These are phyloP conservation scores for Blastocystis sp. DNA, from an alignment of 352 stramenopile species.

Conservation along the genomic window DNA sequence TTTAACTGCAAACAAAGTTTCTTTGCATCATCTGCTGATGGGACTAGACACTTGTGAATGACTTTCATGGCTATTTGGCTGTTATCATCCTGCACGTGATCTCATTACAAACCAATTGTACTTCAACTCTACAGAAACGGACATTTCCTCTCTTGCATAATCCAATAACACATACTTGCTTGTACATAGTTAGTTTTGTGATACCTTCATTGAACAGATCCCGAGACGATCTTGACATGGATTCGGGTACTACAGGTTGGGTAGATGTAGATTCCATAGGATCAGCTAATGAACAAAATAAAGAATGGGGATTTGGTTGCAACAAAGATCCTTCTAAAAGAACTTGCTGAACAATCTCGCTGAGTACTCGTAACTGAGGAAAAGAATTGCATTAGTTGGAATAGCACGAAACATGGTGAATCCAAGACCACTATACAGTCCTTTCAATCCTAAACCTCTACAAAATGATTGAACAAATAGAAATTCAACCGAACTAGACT, in stretches of 20 bases:
- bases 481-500: not conserved
- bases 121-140: constrained; percentile 15
- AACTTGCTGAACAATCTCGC: not conserved
- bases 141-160: constrained; percentile 5
- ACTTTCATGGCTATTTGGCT: constrained; percentile 31
- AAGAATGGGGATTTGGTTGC: not conserved
- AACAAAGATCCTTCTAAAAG: constrained; percentile 16
- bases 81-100: constrained; percentile 59
- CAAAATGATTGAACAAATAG: not conserved
- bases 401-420: constrained; percentile 42
- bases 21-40: not conserved
- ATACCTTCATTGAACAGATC: not conserved
- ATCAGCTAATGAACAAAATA: not conserved
- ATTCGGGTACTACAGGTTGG: not conserved
- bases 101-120: not conserved
- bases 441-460: constrained; percentile 27
- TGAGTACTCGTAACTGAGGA: constrained; percentile 52
- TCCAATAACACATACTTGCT: constrained; percentile 17
- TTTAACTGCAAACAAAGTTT: constrained; percentile 5
- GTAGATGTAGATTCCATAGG: too few species aligned
- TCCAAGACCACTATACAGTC: constrained; percentile 27
- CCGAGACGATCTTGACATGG: not conserved
- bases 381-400: constrained; percentile 58
- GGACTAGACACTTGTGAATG: constrained; percentile 34
- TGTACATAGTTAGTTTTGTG: not conserved